These are phyloP conservation scores for Psilocybe mexicana DNA, from an alignment of 1,284 basidiomycete species.

Conservation along the genomic window DNA sequence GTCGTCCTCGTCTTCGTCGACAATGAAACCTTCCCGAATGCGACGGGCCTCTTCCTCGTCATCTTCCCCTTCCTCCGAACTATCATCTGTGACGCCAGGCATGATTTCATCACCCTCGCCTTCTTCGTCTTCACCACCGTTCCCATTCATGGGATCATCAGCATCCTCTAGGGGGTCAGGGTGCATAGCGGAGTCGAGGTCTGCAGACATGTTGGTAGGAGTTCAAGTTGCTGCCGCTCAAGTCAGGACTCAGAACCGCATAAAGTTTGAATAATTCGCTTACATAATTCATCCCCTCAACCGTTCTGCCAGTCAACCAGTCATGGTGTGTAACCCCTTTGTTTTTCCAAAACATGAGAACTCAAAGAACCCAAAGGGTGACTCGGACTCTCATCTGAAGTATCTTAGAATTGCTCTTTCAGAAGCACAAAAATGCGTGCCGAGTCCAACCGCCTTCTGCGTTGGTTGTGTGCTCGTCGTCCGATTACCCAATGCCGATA, in stretches of 20 bases:
- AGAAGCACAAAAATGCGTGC: conserved; percentile 74
- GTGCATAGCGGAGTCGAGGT: conserved; percentile 32
- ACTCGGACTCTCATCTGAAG: conserved; percentile 37
- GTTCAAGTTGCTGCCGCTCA: conserved; percentile 19
- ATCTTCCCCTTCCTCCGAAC: conserved; percentile 83
- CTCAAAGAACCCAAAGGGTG: conserved; percentile 7
- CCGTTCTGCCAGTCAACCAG: conserved; percentile 1
- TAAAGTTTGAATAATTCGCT: conserved; percentile 18
- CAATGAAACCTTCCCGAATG: conserved; percentile 82
- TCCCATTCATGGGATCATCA: conserved; percentile 60
- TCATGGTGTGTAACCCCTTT: background rate
- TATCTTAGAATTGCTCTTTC: conserved; percentile 69
- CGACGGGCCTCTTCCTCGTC: conserved; percentile 77
- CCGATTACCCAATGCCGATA: conserved; percentile 38
- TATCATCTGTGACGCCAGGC: conserved; percentile 69
- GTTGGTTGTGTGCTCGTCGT: conserved; percentile 87
- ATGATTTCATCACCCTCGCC: conserved; percentile 53
- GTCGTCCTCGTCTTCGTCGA: conserved; percentile 76
- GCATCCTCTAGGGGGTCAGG: conserved; percentile 33
- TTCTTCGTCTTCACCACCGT: conserved; percentile 47
- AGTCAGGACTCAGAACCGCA: conserved; percentile 9
- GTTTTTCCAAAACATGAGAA: background rate
- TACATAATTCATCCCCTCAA: conserved; percentile 18
- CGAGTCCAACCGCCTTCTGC: conserved; percentile 86
- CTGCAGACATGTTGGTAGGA: conserved; percentile 51